A percentile compares a stretch with the other conserved stretches of the same genome.
phyloP scores from a whole-genome alignment of 169 alveolate genomes.

The Toxoplasma gondii region DNA sequence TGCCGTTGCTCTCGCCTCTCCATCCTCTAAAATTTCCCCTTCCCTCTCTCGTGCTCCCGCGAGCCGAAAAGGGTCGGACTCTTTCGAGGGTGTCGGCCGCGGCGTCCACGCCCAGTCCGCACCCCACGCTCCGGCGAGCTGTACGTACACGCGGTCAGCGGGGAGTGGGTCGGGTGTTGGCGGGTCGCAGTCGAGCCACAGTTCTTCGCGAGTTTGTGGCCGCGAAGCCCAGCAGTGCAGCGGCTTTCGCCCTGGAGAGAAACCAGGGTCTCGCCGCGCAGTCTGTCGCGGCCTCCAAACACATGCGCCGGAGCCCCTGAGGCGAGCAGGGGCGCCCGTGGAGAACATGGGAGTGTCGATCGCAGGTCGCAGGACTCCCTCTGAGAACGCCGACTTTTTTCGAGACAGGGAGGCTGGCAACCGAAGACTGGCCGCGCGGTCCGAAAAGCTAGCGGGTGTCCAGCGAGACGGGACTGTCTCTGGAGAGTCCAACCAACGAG shows the following conservation, averaged over 20 bases:
- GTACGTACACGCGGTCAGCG: neutral
- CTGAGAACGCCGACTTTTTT: neutral
- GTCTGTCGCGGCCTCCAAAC: neutral
- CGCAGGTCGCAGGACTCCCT: neutral
- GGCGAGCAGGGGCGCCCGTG: slow-evolving; percentile 2
- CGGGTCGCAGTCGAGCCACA: neutral
- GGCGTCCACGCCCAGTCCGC: neutral
- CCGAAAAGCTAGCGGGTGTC: neutral
- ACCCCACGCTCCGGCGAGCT: neutral
- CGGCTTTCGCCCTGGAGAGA: neutral
- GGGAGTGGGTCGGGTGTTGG: too few species aligned
- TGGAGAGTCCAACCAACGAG: neutral
- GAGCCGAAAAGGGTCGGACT: neutral
- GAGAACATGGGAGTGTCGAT: slow-evolving; percentile 23
- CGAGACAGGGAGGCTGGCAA: neutral
- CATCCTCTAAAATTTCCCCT: neutral
- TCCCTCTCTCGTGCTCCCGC: neutral
- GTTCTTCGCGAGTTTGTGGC: neutral
- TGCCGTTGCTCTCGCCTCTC: neutral
- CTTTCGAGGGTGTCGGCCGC: neutral
- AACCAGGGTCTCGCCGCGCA: neutral
- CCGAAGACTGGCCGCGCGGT: neutral
- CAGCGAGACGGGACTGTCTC: neutral
- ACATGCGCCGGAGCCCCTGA: neutral
- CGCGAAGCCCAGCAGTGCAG: neutral